A percentile compares a stretch with the other conserved stretches of the same genome.
These are phyloP conservation scores for Dalechampia spathulata DNA, from an alignment of 441 rosid species.

Conservation along the genomic window DNA sequence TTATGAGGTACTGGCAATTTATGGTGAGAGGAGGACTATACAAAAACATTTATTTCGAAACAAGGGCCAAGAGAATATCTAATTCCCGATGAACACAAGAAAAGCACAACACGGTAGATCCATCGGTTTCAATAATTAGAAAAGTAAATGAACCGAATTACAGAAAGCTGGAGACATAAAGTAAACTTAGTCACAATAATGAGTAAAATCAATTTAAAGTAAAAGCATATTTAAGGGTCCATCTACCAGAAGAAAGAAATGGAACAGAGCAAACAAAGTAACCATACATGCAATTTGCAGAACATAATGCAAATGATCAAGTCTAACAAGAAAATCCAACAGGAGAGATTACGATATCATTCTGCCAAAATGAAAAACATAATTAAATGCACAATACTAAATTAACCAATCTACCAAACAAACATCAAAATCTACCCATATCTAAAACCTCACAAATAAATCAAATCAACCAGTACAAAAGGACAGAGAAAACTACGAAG, in stretches of 20 bases:
- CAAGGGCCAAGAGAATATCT: not conserved
- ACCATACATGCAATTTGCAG: not conserved
- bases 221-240: constrained; percentile 11
- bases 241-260: constrained; percentile 10
- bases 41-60: not conserved
- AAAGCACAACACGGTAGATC: constrained; percentile 5
- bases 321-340: not conserved
- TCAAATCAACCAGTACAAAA: not conserved
- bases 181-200: constrained; percentile 4
- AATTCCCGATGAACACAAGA: not conserved
- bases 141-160: not conserved
- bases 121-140: constrained; percentile 10
- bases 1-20: constrained; percentile 11
- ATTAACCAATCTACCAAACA: not conserved
- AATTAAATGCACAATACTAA: not conserved
- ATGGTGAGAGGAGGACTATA: not conserved
- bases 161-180: constrained; percentile 1
- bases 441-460: constrained; percentile 8
- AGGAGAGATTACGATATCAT: constrained; percentile 1
- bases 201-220: constrained; percentile 13
- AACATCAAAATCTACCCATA: constrained; percentile 7
- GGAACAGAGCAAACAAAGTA: no score
- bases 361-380: constrained; percentile 8
- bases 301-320: not conserved
- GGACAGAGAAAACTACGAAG: not conserved